These are phyloP conservation scores for Ramularia endophylla DNA, from an alignment of 2,329 filamentous ascomycete species.

Conservation along the genomic window DNA sequence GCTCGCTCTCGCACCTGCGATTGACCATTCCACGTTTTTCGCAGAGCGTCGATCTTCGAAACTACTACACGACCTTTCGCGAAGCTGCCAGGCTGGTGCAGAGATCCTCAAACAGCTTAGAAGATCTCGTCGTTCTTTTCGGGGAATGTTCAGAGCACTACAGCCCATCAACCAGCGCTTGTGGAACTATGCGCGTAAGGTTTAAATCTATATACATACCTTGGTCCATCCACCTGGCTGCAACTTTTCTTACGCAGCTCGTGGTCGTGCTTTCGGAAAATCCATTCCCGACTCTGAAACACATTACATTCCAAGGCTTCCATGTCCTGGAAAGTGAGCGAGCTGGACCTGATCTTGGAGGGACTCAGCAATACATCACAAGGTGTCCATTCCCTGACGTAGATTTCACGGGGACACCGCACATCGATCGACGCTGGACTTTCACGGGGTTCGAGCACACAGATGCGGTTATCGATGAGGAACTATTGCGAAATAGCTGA, in stretches of 20 bases:
- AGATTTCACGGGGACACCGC: background rate
- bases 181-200: background rate
- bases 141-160: constrained; percentile 53
- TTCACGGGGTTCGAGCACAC: background rate
- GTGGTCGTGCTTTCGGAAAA: constrained; percentile 3
- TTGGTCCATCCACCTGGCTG: constrained; percentile 6
- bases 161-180: background rate
- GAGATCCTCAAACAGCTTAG: constrained; percentile 44
- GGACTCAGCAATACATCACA: background rate
- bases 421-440: background rate
- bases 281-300: constrained; percentile 3
- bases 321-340: background rate
- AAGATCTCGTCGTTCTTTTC: constrained; percentile 90
- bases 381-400: background rate
- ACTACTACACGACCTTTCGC: constrained; percentile 5
- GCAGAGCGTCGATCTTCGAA: constrained; percentile 4
- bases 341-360: background rate
- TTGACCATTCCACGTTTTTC: constrained; percentile 4
- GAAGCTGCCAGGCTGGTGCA: constrained; percentile 4
- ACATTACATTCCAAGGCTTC: constrained; percentile 8
- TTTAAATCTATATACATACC: background rate
- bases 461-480: too few relatives aligned
- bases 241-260: constrained; percentile 3
- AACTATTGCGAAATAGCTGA: too few relatives aligned
- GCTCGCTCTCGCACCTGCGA: constrained; percentile 7